A percentile compares a stretch with the other conserved stretches of the same genome.
These are phyloP conservation scores for Neonectria sp. DNA, from an alignment of 2,329 filamentous ascomycete species.

Conservation along the genomic window DNA sequence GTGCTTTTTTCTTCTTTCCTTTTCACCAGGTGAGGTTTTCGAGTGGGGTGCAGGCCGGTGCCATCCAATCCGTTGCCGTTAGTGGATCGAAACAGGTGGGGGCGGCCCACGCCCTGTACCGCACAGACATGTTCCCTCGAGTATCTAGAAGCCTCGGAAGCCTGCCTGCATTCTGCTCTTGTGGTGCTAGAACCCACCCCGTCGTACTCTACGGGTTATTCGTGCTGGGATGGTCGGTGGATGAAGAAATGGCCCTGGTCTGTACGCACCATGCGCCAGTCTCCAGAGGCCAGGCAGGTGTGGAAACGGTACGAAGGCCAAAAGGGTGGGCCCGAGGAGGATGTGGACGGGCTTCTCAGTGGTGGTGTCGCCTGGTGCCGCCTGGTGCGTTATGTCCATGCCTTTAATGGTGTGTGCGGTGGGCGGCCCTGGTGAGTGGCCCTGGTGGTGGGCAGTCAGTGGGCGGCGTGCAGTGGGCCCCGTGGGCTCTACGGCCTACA, in stretches of 20 bases:
- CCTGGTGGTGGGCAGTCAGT: constrained; percentile 7
- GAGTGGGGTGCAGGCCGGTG: constrained; percentile 21
- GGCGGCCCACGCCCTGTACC: constrained; percentile 18
- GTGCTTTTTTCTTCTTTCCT: constrained; percentile 19
- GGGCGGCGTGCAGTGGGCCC: constrained; percentile 17
- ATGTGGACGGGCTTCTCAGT: constrained; percentile 11
- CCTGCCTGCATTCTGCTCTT: neutral
- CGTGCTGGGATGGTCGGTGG: neutral
- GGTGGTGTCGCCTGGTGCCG: constrained; percentile 7
- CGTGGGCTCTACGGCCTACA: constrained; percentile 8
- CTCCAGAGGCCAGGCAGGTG: neutral
- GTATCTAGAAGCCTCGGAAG: constrained; percentile 26
- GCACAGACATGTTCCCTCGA: constrained; percentile 29
- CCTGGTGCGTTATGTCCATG: constrained; percentile 1
- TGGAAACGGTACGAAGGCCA: constrained; percentile 8
- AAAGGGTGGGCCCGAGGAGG: constrained; percentile 5
- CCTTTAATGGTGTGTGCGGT: constrained; percentile 6
- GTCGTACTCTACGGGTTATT: neutral
- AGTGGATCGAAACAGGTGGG: constrained; percentile 18
- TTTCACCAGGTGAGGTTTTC: constrained; percentile 22
- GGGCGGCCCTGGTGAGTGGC: neutral
- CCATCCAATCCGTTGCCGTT: constrained; percentile 17
- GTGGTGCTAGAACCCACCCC: constrained; percentile 7
- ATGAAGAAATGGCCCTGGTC: neutral
- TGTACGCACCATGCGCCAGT: neutral